Evolutionary conservation across 495 filamentous ascomycete genomes (phyloP), one percentile per base, ranked within the genome.

Genomic region (Usnea hakonensis): DNA sequence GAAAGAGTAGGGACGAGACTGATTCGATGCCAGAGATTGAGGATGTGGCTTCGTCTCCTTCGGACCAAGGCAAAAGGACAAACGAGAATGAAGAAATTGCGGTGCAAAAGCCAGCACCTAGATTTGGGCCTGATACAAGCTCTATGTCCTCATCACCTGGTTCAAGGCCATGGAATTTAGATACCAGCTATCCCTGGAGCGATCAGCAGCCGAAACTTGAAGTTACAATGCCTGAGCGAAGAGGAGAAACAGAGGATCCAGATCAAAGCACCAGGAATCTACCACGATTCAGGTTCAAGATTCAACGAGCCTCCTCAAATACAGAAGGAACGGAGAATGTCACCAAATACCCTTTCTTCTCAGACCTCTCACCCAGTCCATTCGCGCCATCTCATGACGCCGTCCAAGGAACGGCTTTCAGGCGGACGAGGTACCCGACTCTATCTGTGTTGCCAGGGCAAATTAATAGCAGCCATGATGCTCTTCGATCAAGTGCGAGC

Each of bases 121-220:
- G 21, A 8, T 8, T 11, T 14, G 13, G 23, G 23, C 17, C 36
- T 55, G 60, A 63, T 3, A 62, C 57, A 46, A 56, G 32, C 3
- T 64, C 60, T 3, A 37, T 57, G 38, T 38, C 56, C 21, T 67
- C 65, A 32, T 59, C 58, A 5, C 60, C 54, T 32, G 58, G 46
- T 37, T 65, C 68, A 32, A 46, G 68, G 36, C 68, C 68, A n/a
- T 70, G 68, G 68, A 70, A 70, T 36, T 36, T 61, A 17, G 68
- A 70, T 38, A 55, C 63, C 28, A 70, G 53, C 44, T 70, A 70
- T 55, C 68, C 68, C 6, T 70, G 68, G 68, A 62, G n/a, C 36
- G 52, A 68, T 28, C 54, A 66, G 40, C 50, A 58, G 35, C 64
- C 63, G 23, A 53, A 64, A 40, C 46, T 68, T 17, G 66, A 66